phyloP scores from a whole-genome alignment of 2,329 filamentous ascomycete species.

The Raffaelea ambrosiae region DNA sequence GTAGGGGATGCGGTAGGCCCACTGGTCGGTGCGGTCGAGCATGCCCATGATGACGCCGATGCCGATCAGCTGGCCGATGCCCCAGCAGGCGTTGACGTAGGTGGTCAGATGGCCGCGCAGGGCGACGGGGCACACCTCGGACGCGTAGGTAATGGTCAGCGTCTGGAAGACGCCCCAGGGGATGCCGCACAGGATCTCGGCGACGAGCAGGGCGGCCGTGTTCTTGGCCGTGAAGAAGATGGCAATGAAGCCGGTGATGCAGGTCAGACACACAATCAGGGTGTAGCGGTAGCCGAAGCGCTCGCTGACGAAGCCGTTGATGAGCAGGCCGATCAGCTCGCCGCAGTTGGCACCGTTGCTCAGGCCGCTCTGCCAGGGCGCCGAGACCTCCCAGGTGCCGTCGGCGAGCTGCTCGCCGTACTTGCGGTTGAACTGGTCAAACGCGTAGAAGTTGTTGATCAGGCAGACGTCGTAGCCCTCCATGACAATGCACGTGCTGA shows the following conservation, averaged over 20 bases:
- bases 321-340: constrained; percentile 57
- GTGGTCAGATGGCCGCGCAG: constrained; percentile 65
- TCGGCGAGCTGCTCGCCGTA: constrained; percentile 41
- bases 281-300: constrained; percentile 60
- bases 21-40: constrained; percentile 51
- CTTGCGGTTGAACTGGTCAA: constrained; percentile 45
- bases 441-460: constrained; percentile 65
- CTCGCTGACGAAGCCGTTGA: constrained; percentile 59
- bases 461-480: constrained; percentile 80
- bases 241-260: constrained; percentile 48
- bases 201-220: constrained; percentile 48
- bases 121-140: constrained; percentile 64
- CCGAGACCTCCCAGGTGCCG: constrained; percentile 45
- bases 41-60: constrained; percentile 66
- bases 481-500: constrained; percentile 89
- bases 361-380: constrained; percentile 53
- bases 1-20: constrained; percentile 59
- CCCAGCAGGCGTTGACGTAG: constrained; percentile 73
- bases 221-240: constrained; percentile 58
- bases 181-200: constrained; percentile 53
- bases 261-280: constrained; percentile 47
- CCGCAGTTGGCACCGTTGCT: constrained; percentile 48
- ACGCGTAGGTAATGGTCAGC: constrained; percentile 54
- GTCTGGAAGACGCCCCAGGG: constrained; percentile 32
- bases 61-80: constrained; percentile 64